Evolutionary conservation across 495 filamentous ascomycete species (phyloP).

Genomic region (Xylaria longipes): DNA sequence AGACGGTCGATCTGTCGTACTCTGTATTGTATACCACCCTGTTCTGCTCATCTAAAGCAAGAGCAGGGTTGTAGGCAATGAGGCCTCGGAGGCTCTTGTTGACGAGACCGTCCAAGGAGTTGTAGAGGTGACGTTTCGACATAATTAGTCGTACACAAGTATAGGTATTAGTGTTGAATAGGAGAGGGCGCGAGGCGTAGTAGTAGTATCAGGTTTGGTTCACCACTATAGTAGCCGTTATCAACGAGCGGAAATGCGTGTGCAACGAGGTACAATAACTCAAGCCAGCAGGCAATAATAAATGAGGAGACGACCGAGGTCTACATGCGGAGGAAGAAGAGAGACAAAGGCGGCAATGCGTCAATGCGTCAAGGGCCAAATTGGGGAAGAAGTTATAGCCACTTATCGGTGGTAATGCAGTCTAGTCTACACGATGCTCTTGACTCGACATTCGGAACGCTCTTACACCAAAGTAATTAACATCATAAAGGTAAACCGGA

Average conservation of each 20-base stretch:
- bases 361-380: constrained; percentile 11
- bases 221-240: background rate
- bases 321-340: constrained; percentile 6
- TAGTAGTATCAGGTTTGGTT: constrained; percentile 4
- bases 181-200: background rate
- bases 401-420: background rate
- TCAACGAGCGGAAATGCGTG: background rate
- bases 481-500: constrained; percentile 21
- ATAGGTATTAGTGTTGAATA: constrained; percentile 3
- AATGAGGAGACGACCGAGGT: constrained; percentile 20
- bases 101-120: constrained; percentile 58
- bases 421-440: constrained; percentile 14
- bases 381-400: constrained; percentile 23
- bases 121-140: constrained; percentile 56
- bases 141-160: constrained; percentile 34
- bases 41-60: constrained; percentile 62
- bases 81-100: constrained; percentile 61
- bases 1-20: constrained; percentile 57
- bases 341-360: constrained; percentile 12
- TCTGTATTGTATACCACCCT: constrained; percentile 63
- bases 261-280: background rate
- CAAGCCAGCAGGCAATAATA: background rate
- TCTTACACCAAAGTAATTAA: constrained; percentile 7
- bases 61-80: constrained; percentile 61
- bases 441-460: background rate